Base-by-base conservation (phyloP, 257 asterid species). In the Rhazya stricta region DNA sequence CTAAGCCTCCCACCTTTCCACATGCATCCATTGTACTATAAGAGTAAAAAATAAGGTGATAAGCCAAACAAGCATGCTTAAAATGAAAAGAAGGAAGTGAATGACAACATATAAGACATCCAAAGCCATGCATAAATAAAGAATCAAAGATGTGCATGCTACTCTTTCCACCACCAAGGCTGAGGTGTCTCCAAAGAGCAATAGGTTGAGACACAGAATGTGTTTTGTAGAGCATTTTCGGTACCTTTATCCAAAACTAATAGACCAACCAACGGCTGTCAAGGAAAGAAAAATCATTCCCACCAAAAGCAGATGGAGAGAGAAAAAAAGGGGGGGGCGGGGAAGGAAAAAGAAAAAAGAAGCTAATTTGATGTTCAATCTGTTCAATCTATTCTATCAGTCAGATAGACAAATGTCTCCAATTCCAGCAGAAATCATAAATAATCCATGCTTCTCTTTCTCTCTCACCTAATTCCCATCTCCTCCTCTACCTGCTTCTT, bases 1-100 rank as follows among this genome's bases (percentile, higher is more conserved):
- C 85, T 90, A 80, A 92, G 97, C 60, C 79, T 92, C 70, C 96
- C 96, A 34, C 97, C 96, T 87, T 86, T 94, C 99, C 99, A 94
- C 89, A 83, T 79, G 84, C 99, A 94, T 43, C 97, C 97, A 68
- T 94, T 94, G 76, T 92, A 92, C 99, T 94, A 88, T 71, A 83
- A 68, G 29, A 73, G 54, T 32, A n/a, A 39, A 53, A 71, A 32
- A 67, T 79, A 34, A 43, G 74, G 67, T 73, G 54, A 78, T 62
- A 27, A 30, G 30, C 15, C 9, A 39, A 45, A 45, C 65, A 76
- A 36, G 42, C 68, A 41, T 46, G 11, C 41, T 62, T 43, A 23
- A 11, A 9, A 27, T 32, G 57, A 4, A 5, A 71, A 19, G 16
- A 57, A 46, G n/a, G 36, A 71, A 71, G n/a, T 5, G 19, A 50